Percentiles rank a stretch among this genome's conserved stretches.
Conservation (phyloP, 345 rosid species). For the Barbarea vulgaris region DNA sequence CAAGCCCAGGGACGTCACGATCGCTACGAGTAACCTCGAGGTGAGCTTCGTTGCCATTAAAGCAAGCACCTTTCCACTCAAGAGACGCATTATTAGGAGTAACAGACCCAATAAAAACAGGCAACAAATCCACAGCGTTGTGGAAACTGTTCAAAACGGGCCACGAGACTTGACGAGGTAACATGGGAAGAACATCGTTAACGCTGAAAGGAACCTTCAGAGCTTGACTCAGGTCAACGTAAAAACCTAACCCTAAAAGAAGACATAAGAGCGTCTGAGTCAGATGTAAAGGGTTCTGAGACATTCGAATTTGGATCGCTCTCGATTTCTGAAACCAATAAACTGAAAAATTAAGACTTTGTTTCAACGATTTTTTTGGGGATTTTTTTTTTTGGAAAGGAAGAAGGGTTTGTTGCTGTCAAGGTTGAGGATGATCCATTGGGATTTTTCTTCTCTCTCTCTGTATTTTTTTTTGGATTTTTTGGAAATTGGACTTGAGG, state of each 20-base stretch:
- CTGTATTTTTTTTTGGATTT: neutral
- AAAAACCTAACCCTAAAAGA: conserved; percentile 46
- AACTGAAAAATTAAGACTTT: neutral
- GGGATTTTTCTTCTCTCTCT: conserved; percentile 3
- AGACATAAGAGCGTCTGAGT: conserved; percentile 36
- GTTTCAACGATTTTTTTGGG: neutral
- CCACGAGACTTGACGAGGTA: conserved; percentile 91
- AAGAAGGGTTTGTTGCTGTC: conserved; percentile 2
- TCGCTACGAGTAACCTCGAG: conserved; percentile 68
- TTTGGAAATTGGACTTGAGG: conserved; percentile 35
- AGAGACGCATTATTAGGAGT: conserved; percentile 60
- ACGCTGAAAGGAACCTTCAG: conserved; percentile 73
- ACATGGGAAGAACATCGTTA: conserved; percentile 80
- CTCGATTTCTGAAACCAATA: conserved; percentile 2
- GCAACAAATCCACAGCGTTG: conserved; percentile 87
- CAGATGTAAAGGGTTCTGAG: conserved; percentile 30
- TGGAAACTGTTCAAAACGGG: conserved; percentile 83
- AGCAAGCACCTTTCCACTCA: conserved; percentile 94
- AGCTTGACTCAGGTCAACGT: conserved; percentile 43
- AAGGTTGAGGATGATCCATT: conserved; percentile 42
- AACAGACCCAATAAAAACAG: conserved; percentile 80
- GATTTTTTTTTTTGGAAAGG: neutral
- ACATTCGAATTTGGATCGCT: conserved; percentile 42
- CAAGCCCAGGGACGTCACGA: conserved; percentile 59
- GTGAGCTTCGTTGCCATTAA: conserved; percentile 73